Conservation (phyloP, 768 basidiomycete species). For the Cystofilobasidium macerans region DNA sequence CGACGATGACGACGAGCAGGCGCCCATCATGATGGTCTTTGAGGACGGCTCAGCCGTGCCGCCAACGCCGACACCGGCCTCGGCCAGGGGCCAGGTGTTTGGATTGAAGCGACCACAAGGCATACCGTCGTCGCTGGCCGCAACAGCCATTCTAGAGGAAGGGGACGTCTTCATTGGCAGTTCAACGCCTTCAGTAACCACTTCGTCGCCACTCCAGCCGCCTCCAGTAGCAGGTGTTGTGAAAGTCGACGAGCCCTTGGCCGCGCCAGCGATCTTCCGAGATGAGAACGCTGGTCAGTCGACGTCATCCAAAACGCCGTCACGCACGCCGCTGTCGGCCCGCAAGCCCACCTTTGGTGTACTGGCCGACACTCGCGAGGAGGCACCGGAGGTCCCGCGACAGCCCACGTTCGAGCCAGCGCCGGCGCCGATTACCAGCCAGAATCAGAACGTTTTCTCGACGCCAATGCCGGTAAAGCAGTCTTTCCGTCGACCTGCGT, state of each 20-base stretch:
- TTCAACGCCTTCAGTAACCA: neutral
- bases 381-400: neutral
- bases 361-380: neutral
- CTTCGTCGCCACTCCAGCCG: neutral
- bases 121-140: neutral
- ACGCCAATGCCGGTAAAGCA: constrained; percentile 24
- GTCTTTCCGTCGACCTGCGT: constrained; percentile 7
- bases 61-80: constrained; percentile 38
- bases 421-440: neutral
- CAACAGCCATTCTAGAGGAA: neutral
- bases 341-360: constrained; percentile 20
- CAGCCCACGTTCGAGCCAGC: neutral
- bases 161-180: constrained; percentile 24
- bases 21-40: constrained; percentile 30
- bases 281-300: constrained; percentile 25
- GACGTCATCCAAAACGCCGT: constrained; percentile 27
- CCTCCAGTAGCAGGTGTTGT: neutral
- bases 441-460: constrained; percentile 8
- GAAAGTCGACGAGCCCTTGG: constrained; percentile 2
- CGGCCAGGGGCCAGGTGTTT: constrained; percentile 27
- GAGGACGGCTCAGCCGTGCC: constrained; percentile 31
- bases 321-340: constrained; percentile 28
- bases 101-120: neutral
- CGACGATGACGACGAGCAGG: constrained; percentile 31
- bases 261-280: constrained; percentile 15